Base-by-base conservation (phyloP, 1,284 basidiomycete genomes). In the Cryptococcus deneoformans region DNA sequence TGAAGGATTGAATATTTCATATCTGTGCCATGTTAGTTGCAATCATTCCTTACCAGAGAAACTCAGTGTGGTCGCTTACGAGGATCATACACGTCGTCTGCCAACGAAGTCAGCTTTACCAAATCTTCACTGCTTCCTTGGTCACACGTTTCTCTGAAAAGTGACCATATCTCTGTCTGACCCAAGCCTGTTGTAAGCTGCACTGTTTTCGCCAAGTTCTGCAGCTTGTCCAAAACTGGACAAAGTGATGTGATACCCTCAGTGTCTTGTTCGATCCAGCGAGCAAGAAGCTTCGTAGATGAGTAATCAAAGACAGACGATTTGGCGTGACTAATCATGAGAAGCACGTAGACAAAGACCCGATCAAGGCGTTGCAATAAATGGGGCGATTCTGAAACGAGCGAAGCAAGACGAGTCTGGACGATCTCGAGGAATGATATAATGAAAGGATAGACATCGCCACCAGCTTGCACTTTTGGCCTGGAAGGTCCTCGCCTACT, bases 101-200 rank as follows among this genome's bases (percentile, higher is more conserved):
- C 57, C 35, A 56, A 16, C 10, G 50, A 12, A 29, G 45, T 37
- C 36, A 61, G 39, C 44, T 50, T 46, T 24, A n/a, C 10, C 6
- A 52, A 35, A 6, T 55, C 54, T 2, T 42, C 16, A 12, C 16
- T 11, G 16, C 16, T 42, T 42, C 16, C 3, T 12, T 12, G 14
- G 4, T 20, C 7, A 10, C n/a, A 6, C 5, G 57, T 53, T 10
- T 67, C 55, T 24, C 73, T 61, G 66, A 76, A 75, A 7, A 73
- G 57, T 2, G 59, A 83, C 80, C 80, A 81, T 12, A 81, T 69
- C 20, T 73, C 63, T 3, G 73, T 62, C 67, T 81, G 78, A 7
- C 77, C 77, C 14, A 76, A 62, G 44, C 80, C 79, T 10, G 69
- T 63, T 4, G 71, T 75, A 58, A 79, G 54, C n/a, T 62, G 61